Evolutionary conservation across 2,329 filamentous ascomycete genomes (phyloP).

Genomic region (Epichloe amarillans): DNA sequence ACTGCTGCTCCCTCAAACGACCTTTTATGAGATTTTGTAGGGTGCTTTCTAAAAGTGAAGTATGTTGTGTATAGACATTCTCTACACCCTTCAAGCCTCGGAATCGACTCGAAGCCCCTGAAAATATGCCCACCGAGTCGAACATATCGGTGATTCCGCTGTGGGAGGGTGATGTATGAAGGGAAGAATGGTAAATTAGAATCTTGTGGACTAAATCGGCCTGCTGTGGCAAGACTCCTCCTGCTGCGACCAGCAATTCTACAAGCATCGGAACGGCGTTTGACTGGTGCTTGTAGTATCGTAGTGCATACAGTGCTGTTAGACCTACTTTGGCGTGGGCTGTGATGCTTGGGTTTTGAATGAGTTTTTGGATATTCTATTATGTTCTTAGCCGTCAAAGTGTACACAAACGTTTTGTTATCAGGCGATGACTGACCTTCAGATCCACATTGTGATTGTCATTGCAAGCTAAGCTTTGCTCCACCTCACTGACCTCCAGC

Average conservation of each 20-base stretch:
- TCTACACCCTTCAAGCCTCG: conserved; percentile 95
- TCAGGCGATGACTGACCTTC: conserved; percentile 43
- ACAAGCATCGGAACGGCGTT: conserved; percentile 75
- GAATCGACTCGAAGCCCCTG: conserved; percentile 73
- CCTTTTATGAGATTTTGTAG: conserved; percentile 91
- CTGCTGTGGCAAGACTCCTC: conserved; percentile 61
- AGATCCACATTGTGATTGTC: conserved; percentile 86
- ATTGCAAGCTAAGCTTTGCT: conserved; percentile 93
- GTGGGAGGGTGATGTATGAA: conserved; percentile 64
- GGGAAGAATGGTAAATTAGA: conserved; percentile 71
- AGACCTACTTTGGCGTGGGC: conserved; percentile 75
- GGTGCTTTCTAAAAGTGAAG: conserved; percentile 72
- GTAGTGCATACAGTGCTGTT: conserved; percentile 86
- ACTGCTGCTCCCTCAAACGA: conserved; percentile 69
- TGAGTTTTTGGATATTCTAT: conserved; percentile 71
- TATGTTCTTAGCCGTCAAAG: conserved; percentile 11
- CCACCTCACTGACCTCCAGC: conserved; percentile 91
- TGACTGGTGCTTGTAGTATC: conserved; percentile 76
- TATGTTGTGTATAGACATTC: conserved; percentile 98
- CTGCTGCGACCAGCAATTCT: conserved; percentile 73
- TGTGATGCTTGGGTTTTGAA: conserved; percentile 66
- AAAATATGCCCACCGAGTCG: conserved; percentile 82
- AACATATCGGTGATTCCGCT: conserved; percentile 84
- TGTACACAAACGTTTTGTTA: background rate
- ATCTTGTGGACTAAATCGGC: conserved; percentile 74